These are phyloP conservation scores for Ophiocordyceps polyrhachis-furcata DNA, from an alignment of 2,329 filamentous ascomycete species.

Conservation along the genomic window DNA sequence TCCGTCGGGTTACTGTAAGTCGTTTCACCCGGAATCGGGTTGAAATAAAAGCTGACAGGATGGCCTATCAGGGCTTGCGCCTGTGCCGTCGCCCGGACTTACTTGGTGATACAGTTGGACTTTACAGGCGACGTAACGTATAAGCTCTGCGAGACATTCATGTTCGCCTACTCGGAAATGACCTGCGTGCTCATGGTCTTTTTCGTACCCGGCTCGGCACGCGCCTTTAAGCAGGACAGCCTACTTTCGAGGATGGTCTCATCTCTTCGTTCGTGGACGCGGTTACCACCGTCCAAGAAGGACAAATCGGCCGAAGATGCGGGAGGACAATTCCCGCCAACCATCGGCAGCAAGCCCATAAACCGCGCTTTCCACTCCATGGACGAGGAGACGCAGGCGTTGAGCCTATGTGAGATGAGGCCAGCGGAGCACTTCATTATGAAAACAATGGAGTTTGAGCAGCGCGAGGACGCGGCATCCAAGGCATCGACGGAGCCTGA, in stretches of 20 bases:
- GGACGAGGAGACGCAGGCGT: neutral
- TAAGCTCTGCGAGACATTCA: neutral
- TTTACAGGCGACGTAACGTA: neutral
- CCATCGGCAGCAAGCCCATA: neutral
- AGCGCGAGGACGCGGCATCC: neutral
- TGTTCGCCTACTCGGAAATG: neutral
- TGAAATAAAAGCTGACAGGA: neutral
- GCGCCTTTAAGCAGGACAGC: neutral
- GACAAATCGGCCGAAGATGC: neutral
- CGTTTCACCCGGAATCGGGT: neutral
- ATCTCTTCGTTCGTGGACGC: neutral
- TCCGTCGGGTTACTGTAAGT: slow-evolving; percentile 1
- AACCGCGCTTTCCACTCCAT: neutral
- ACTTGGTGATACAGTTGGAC: neutral
- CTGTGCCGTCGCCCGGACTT: neutral
- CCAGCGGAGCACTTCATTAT: neutral
- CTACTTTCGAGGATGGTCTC: neutral
- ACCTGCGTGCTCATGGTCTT: neutral
- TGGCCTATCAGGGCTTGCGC: neutral
- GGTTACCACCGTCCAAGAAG: neutral
- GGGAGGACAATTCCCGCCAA: neutral
- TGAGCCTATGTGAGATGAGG: neutral
- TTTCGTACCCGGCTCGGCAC: neutral
- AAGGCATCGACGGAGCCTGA: neutral
- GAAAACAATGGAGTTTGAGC: neutral